These are phyloP conservation scores for Chytridium lagenaria DNA, from an alignment of 371 early-diverging fungal species.

Conservation along the genomic window DNA sequence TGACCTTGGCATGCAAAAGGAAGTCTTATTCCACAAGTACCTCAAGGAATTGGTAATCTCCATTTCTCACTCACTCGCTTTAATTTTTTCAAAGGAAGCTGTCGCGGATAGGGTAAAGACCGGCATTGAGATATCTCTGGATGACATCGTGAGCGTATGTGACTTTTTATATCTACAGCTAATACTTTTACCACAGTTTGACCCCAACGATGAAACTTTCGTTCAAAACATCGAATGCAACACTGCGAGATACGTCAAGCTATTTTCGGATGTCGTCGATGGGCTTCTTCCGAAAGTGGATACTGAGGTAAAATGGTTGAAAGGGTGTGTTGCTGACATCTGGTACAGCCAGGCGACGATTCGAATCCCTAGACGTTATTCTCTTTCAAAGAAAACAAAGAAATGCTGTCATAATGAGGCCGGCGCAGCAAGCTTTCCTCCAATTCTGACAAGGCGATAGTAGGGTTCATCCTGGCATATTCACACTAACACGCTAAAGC, in stretches of 20 bases:
- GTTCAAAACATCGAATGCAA: constrained; percentile 74
- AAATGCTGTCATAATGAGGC: constrained; percentile 61
- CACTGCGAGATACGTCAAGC: constrained; percentile 81
- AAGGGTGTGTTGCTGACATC: constrained; percentile 6
- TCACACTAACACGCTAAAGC: constrained; percentile 48
- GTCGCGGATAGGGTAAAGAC: no score
- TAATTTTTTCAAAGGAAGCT: no score
- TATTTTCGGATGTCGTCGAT: constrained; percentile 81
- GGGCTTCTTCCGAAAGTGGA: constrained; percentile 69
- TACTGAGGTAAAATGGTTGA: constrained; percentile 24
- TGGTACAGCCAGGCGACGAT: constrained; percentile 72
- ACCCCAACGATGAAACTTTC: constrained; percentile 37
- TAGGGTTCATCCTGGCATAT: constrained; percentile 46
- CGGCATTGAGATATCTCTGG: constrained; percentile 44
- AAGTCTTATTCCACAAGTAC: constrained; percentile 33
- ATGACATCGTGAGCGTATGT: constrained; percentile 46
- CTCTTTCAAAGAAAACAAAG: constrained; percentile 82
- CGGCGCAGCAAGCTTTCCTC: constrained; percentile 69
- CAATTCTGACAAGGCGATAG: constrained; percentile 85
- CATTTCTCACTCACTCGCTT: no score
- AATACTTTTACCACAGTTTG: constrained; percentile 31
- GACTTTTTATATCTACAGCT: background rate
- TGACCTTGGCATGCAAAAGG: background rate
- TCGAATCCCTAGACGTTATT: constrained; percentile 88
- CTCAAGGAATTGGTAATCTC: constrained; percentile 36